Percentiles rank a stretch among this genome's conserved stretches.
These are phyloP conservation scores for Aspergillus neoniger DNA, from an alignment of 2,329 filamentous ascomycete genomes.

Conservation along the genomic window DNA sequence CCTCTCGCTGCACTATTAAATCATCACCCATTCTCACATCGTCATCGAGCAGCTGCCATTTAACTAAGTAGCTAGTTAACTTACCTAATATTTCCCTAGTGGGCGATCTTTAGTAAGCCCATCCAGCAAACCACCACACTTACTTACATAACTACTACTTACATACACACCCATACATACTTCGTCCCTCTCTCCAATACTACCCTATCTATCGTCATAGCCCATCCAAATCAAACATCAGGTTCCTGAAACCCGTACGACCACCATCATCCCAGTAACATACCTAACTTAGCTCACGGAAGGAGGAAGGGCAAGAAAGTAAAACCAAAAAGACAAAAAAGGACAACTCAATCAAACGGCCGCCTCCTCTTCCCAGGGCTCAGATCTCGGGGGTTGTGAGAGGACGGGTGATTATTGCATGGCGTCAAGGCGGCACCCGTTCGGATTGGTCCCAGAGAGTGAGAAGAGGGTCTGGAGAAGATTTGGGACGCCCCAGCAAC, in stretches of 20 bases:
- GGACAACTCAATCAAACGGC: slow-evolving; percentile 9
- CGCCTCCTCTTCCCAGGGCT: slow-evolving; percentile 8
- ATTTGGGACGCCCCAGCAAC: slow-evolving; percentile 6
- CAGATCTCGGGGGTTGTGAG: slow-evolving; percentile 13
- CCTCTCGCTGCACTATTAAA: not conserved
- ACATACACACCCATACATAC: no score
- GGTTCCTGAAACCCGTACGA: no score
- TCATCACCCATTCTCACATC: not conserved
- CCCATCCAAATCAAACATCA: no score
- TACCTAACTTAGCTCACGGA: not conserved
- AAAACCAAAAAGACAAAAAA: not conserved
- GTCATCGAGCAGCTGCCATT: not conserved
- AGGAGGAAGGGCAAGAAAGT: not conserved
- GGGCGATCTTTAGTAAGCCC: not conserved
- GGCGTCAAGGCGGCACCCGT: slow-evolving; percentile 4
- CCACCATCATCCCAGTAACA: no score
- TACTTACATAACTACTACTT: no score
- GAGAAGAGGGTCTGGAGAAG: slow-evolving; percentile 13
- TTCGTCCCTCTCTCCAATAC: no score
- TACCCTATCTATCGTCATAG: no score
- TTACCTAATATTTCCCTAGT: not conserved
- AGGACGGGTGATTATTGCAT: slow-evolving; percentile 16
- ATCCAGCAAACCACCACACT: not conserved
- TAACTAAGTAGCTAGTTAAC: not conserved
- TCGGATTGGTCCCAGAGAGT: slow-evolving; percentile 5